Evolutionary conservation across 257 asterid genomes (phyloP), one percentile per base, ranked within the genome.

Genomic region (Petunia axillaris): DNA sequence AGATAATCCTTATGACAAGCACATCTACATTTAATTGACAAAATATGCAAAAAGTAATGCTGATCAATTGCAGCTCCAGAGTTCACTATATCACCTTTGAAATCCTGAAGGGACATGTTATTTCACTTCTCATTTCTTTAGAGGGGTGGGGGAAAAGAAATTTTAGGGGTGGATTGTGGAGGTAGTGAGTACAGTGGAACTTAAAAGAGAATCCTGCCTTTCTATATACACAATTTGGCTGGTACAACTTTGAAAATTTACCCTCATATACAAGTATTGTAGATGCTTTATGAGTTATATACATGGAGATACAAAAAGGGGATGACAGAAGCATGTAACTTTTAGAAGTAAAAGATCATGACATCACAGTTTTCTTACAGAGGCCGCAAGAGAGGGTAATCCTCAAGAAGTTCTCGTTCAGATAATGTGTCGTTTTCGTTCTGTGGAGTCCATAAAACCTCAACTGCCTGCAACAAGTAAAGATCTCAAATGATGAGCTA

Each of bases 361-460:
- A 53, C 39, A 70, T 65, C 84, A 64, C 81, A 62, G 78, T 64
- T 66, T 80, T 64, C 82, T 90, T 81, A 95, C 15, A 95, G 88
- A 80, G 97, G 99, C 82, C 94, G 87, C 86, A 95, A 81, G 55
- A 92, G 83, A 4, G 97, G 93, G 90, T 95, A 95, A 82, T 95
- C 98, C 83, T 92, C 91, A 6, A 95, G 94, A 55, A 95, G 87
- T 86, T 95, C 94, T 80, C 93, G 92, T 85, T 95, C 99, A 3
- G 99, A 91, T 63, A 95, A 83, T 1, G 92, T 81, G 83, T 92
- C 99, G 5, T 88, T 90, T 86, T 95, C 97, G 39, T 90, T 91
- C 80, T 95, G 99, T 25, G 99, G 99, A 6, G 99, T 95, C 99
- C 99, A 95, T 40, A 95, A 84, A 82, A 95, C 94, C 91, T 95